Evolutionary conservation across 1,139 yeast genomes (phyloP).

Genomic region (Nakaseomyces kungkrabaensis): DNA sequence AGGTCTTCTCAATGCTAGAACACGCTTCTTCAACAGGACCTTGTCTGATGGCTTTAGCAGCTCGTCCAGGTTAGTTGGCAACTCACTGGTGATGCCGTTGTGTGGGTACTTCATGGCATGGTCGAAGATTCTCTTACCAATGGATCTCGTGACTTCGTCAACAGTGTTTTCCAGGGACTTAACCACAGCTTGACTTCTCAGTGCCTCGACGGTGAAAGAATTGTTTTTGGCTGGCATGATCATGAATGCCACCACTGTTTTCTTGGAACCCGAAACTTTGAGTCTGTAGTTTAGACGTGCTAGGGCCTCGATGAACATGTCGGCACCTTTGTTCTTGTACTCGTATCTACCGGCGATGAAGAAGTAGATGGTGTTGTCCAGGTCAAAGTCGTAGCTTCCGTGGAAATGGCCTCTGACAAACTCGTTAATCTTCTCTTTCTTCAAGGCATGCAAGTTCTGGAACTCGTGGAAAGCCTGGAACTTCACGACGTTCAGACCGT

Average conservation of each 20-base stretch:
- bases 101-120: constrained; percentile 80
- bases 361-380: constrained; percentile 87
- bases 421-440: constrained; percentile 86
- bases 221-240: constrained; percentile 96
- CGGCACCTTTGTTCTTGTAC: constrained; percentile 94
- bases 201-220: constrained; percentile 90
- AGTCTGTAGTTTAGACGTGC: constrained; percentile 86
- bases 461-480: constrained; percentile 97
- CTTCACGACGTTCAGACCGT: constrained; percentile 90
- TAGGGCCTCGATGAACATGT: constrained; percentile 83
- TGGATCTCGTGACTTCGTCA: constrained; percentile 75
- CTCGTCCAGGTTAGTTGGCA: constrained; percentile 59
- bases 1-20: constrained; percentile 75
- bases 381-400: constrained; percentile 90
- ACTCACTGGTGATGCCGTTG: constrained; percentile 39
- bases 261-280: constrained; percentile 71
- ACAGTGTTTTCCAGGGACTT: constrained; percentile 85
- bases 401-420: constrained; percentile 95
- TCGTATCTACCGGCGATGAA: constrained; percentile 97
- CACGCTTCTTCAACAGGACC: constrained; percentile 83
- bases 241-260: constrained; percentile 94
- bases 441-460: constrained; percentile 88
- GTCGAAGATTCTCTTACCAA: constrained; percentile 82
- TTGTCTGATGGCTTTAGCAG: constrained; percentile 81
- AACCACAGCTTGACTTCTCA: constrained; percentile 93